Base-by-base conservation (phyloP, 208 protist species). In the Leishmania turanica region DNA sequence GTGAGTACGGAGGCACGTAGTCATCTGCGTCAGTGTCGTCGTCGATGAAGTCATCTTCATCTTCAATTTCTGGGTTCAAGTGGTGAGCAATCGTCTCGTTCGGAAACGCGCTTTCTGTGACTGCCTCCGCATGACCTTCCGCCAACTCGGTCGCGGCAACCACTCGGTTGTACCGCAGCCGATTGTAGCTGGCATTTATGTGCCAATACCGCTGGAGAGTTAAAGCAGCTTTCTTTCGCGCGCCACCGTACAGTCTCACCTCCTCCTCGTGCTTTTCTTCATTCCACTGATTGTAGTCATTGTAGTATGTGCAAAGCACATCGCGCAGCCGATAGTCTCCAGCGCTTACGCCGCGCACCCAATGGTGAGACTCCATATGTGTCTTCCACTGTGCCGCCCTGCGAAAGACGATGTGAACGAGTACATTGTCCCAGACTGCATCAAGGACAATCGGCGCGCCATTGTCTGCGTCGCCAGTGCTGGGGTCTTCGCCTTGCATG, bases 161-260 rank as follows among this genome's bases (percentile, higher is more conserved):
- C 31, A 97, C 78, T 37, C 95, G 81, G 80, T 97, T 97, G 86
- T 96, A 97, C 6, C 95, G 93, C 21, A 96, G 79, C 6, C 89
- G 84, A 78, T 97, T 97, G 80, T 95, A 97, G 27, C 92, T 85
- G 2, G 92, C 93, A 78, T 95, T 91, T 0, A 95, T 70, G 58
- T 91, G 80, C 92, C 93, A 97, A 75, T 97, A 97, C 11, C 92
- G 89, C 69, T 92, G 83, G 24, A 92, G 85, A 3, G 93, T 95
- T 27, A 95, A 74, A 17, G 87, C 66, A 0, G 69, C 64, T 42
- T 79, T 83, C 40, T 79, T 81, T 37, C 83, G 85, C 1, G 83
- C 74, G 34, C 77, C 72, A 21, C 77, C 76, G 71, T 78, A 77
- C 19, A 21, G n/a, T 7, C 34, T 45, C 4, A 58, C n/a, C 7